Percentiles rank a stretch among this genome's conserved stretches.
phyloP scores from a whole-genome alignment of 441 rosid species.

The Syzygium syzygioides region DNA sequence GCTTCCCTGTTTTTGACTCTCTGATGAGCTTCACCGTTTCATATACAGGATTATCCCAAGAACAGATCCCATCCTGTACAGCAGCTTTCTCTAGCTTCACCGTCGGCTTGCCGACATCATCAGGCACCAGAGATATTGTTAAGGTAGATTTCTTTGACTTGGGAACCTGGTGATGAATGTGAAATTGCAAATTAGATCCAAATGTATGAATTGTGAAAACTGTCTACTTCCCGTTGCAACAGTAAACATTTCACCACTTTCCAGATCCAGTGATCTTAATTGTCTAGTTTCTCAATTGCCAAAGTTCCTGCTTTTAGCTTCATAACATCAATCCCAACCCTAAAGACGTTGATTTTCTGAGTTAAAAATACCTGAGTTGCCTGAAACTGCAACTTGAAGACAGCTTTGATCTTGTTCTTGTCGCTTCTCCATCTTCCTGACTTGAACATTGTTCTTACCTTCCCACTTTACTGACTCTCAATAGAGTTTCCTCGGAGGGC shows the following conservation, averaged over 20 bases:
- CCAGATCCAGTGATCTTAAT: not conserved
- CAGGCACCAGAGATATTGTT: slow-evolving; percentile 61
- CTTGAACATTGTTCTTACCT: slow-evolving; percentile 10
- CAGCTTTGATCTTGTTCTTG: slow-evolving; percentile 17
- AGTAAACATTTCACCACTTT: not conserved
- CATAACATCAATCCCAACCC: not conserved
- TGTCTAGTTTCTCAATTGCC: not conserved
- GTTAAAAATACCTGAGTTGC: slow-evolving; percentile 13
- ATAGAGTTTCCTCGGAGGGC: not conserved
- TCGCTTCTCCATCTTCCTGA: slow-evolving; percentile 16
- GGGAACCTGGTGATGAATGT: slow-evolving; percentile 45
- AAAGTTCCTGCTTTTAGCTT: not conserved
- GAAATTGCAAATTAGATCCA: slow-evolving; percentile 23
- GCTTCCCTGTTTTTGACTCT: slow-evolving; percentile 49
- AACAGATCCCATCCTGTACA: slow-evolving; percentile 53
- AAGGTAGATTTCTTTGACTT: slow-evolving; percentile 54
- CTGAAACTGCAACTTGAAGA: slow-evolving; percentile 24
- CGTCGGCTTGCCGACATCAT: slow-evolving; percentile 62
- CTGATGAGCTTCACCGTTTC: slow-evolving; percentile 43
- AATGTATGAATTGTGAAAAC: not conserved
- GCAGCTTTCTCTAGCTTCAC: slow-evolving; percentile 52
- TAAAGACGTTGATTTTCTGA: not conserved
- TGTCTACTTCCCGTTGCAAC: not conserved
- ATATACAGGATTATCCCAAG: slow-evolving; percentile 62
- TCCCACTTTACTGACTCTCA: not conserved